Conservation (phyloP, 2,329 filamentous ascomycete genomes). For the Cercospora sp. region DNA sequence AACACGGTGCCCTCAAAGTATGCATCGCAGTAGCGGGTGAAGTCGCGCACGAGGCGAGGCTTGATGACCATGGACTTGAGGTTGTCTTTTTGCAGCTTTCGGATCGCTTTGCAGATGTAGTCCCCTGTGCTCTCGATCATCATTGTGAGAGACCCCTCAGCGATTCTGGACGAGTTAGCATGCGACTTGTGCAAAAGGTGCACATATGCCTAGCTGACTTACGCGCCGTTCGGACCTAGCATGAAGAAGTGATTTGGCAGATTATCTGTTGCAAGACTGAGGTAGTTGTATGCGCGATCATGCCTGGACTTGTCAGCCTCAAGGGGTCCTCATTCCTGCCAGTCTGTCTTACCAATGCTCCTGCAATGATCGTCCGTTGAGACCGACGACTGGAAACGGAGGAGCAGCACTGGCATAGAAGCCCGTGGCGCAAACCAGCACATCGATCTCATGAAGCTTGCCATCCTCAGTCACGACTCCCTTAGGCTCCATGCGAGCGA, state of each 20-base stretch:
- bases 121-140: constrained; percentile 38
- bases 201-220: neutral
- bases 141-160: constrained; percentile 27
- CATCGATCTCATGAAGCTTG: constrained; percentile 37
- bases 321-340: neutral
- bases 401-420: constrained; percentile 40
- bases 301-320: constrained; percentile 7
- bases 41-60: constrained; percentile 51
- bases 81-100: constrained; percentile 48
- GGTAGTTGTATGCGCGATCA: constrained; percentile 40
- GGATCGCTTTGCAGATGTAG: constrained; percentile 45
- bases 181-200: neutral
- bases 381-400: constrained; percentile 33
- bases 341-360: constrained; percentile 37
- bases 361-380: constrained; percentile 33
- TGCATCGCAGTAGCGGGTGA: constrained; percentile 48
- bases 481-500: constrained; percentile 41
- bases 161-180: constrained; percentile 9
- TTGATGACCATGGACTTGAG: constrained; percentile 46
- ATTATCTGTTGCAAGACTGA: constrained; percentile 31
- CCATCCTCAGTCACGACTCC: constrained; percentile 47
- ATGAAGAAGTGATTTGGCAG: constrained; percentile 38
- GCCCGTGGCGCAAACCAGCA: constrained; percentile 39
- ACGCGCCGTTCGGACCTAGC: constrained; percentile 28
- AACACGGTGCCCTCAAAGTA: constrained; percentile 51